phyloP scores from a whole-genome alignment of 345 rosid genomes.

The Cardamine occulta region DNA sequence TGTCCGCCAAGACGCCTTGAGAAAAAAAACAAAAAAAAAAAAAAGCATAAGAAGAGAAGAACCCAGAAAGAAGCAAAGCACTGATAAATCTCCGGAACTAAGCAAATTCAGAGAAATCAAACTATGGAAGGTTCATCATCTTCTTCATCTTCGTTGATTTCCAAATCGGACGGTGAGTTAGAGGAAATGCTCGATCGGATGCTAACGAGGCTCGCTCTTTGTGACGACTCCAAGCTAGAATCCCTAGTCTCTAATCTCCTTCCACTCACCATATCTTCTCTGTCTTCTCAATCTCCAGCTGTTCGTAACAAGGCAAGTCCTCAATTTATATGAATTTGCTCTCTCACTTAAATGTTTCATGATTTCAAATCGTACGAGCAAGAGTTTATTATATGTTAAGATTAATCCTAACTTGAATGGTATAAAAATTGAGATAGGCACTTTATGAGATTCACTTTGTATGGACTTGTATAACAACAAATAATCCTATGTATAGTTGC shows the following conservation, averaged over 20 bases:
- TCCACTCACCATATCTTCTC: conserved; percentile 76
- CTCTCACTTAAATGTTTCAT: background rate
- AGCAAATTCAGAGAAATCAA: background rate
- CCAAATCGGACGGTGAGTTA: conserved; percentile 68
- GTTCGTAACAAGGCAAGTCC: conserved; percentile 77
- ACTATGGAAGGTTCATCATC: conserved; percentile 60
- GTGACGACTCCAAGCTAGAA: conserved; percentile 85
- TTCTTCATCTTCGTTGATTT: conserved; percentile 38
- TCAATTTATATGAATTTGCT: background rate
- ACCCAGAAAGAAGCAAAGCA: conserved; percentile 32
- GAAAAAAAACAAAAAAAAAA: background rate
- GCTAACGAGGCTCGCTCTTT: conserved; percentile 86
- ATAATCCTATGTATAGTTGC: too few species aligned
- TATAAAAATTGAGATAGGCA: background rate
- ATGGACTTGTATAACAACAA: too few species aligned
- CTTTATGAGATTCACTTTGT: too few species aligned
- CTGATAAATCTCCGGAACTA: conserved; percentile 5
- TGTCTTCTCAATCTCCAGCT: conserved; percentile 61
- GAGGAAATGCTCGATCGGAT: conserved; percentile 94
- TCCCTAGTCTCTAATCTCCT: conserved; percentile 76
- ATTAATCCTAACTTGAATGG: background rate
- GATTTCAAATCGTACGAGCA: conserved; percentile 18
- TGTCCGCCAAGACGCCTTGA: conserved; percentile 35
- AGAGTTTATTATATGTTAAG: background rate
- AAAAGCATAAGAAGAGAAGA: conserved; percentile 23